phyloP scores from a whole-genome alignment of 108 stramenopile genomes.

The Aurantiochytrium sp. region DNA sequence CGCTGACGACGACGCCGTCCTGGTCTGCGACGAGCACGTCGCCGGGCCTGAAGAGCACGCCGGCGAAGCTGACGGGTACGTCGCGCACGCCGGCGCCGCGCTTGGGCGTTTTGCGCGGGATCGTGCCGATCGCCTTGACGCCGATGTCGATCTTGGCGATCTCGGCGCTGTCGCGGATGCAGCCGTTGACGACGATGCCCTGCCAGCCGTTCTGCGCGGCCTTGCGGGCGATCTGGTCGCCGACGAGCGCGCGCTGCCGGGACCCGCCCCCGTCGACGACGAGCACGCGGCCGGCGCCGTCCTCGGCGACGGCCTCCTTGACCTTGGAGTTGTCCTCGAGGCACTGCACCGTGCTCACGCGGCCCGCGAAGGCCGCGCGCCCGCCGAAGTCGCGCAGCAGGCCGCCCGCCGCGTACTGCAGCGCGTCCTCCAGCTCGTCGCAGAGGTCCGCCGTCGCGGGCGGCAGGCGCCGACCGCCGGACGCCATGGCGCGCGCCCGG shows the following conservation, averaged over 20 bases:
- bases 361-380: not conserved
- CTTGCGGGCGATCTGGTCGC: not conserved
- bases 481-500: no score
- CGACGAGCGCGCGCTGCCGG: not conserved
- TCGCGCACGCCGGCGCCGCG: conserved; percentile 4
- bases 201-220: conserved; percentile 11
- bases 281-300: not conserved
- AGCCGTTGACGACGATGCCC: conserved; percentile 3
- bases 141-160: not conserved
- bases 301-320: conserved; percentile 7
- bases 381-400: conserved; percentile 9
- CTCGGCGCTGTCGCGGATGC: not conserved
- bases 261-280: not conserved
- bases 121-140: not conserved
- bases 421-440: not conserved
- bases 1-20: conserved; percentile 4
- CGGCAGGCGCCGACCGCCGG: no score
- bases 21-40: not conserved
- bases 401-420: not conserved
- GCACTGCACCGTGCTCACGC: conserved; percentile 1
- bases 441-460: conserved; percentile 9
- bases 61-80: not conserved
- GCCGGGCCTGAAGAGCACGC: not conserved
- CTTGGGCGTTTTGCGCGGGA: not conserved
- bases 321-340: conserved; percentile 16